Conservation (phyloP, 2,329 filamentous ascomycete species). For the Aspergillus uvarum region DNA sequence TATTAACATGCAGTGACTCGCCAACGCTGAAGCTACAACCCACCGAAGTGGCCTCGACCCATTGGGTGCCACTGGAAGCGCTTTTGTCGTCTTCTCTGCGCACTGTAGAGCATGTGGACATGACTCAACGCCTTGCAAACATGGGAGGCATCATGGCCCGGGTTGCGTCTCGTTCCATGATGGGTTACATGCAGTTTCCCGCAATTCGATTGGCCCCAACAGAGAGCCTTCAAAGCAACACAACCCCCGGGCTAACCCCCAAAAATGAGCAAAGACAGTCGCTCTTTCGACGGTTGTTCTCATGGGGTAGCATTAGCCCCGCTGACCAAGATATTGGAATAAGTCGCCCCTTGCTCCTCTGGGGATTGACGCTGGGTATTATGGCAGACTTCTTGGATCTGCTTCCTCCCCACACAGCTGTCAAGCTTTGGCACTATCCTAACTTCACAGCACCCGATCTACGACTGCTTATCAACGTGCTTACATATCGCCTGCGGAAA, state of each 20-base stretch:
- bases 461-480: constrained; percentile 57
- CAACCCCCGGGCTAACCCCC: constrained; percentile 52
- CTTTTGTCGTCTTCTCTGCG: constrained; percentile 61
- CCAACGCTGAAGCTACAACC: constrained; percentile 64
- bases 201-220: constrained; percentile 63
- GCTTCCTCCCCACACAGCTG: constrained; percentile 61
- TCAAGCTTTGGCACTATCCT: constrained; percentile 66
- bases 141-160: constrained; percentile 56
- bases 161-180: constrained; percentile 55
- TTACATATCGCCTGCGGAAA: constrained; percentile 59
- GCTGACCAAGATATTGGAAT: constrained; percentile 30
- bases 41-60: constrained; percentile 65
- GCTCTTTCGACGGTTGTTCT: constrained; percentile 27
- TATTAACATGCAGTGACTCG: constrained; percentile 57
- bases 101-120: constrained; percentile 63
- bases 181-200: constrained; percentile 68
- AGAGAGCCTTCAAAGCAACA: constrained; percentile 59
- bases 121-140: constrained; percentile 60
- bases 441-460: constrained; percentile 66
- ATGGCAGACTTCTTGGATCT: constrained; percentile 67
- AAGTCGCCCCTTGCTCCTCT: constrained; percentile 58
- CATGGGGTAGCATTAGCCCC: constrained; percentile 31
- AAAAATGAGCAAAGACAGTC: constrained; percentile 28
- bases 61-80: constrained; percentile 66
- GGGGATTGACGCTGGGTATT: constrained; percentile 68